Evolutionary conservation across 305 asterid species (phyloP).

Genomic region (Ajuga reptans): DNA sequence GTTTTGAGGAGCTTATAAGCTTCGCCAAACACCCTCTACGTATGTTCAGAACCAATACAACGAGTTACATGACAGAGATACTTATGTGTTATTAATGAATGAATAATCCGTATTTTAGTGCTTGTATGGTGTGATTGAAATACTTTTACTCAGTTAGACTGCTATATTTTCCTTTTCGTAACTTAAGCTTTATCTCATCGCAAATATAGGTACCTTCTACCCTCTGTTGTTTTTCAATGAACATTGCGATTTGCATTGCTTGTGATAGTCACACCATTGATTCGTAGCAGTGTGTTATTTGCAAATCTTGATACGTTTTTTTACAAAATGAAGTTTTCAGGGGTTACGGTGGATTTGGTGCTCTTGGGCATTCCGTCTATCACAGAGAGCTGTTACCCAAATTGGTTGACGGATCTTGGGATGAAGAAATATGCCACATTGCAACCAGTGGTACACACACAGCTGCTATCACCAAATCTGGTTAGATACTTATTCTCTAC

Average conservation of each 20-base stretch:
- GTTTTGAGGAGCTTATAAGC: too few species aligned
- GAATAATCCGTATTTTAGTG: neutral
- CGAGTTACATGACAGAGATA: neutral
- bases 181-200: neutral
- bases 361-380: constrained; percentile 90
- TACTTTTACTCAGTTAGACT: neutral
- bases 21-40: too few species aligned
- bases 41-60: neutral
- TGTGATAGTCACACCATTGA: constrained; percentile 3
- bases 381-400: constrained; percentile 74
- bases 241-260: neutral
- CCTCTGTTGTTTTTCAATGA: neutral
- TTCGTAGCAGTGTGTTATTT: constrained; percentile 18
- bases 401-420: constrained; percentile 76
- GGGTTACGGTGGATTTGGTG: constrained; percentile 99
- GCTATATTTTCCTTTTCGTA: neutral
- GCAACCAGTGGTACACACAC: constrained; percentile 91
- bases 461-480: constrained; percentile 68
- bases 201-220: neutral
- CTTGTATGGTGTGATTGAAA: neutral
- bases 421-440: constrained; percentile 53
- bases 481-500: constrained; percentile 31
- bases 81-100: neutral
- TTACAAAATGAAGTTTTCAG: constrained; percentile 66
- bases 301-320: constrained; percentile 37